These are phyloP conservation scores for Yarrowia sp. DNA, from an alignment of 805 yeast genomes.

Conservation along the genomic window DNA sequence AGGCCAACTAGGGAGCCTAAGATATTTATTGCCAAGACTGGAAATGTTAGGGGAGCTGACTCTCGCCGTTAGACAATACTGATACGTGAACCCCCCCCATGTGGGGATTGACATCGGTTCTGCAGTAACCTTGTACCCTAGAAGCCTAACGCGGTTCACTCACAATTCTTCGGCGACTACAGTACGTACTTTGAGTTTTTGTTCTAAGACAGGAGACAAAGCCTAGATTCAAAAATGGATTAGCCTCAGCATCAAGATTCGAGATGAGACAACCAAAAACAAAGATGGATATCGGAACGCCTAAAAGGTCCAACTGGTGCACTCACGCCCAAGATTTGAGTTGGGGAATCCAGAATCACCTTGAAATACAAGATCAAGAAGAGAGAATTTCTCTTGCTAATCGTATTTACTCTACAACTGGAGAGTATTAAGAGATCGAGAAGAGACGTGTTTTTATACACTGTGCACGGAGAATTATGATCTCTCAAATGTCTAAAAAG, in stretches of 20 bases:
- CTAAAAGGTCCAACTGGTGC: conserved; percentile 13
- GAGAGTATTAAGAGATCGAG: no score
- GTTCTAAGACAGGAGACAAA: background rate
- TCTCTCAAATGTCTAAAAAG: background rate
- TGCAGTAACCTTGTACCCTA: conserved; percentile 3
- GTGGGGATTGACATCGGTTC: conserved; percentile 20
- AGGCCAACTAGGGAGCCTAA: background rate
- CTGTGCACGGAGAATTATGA: background rate
- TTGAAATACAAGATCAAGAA: background rate
- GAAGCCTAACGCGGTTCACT: background rate
- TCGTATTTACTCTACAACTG: no score
- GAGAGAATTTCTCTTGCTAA: no score
- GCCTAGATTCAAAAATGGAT: no score
- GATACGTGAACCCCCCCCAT: background rate
- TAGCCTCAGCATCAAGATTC: conserved; percentile 3
- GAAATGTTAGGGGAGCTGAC: background rate
- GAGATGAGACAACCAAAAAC: conserved; percentile 17
- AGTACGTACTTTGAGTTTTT: background rate
- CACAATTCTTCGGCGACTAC: background rate
- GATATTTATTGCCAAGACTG: background rate
- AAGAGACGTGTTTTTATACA: background rate
- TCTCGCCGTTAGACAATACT: background rate
- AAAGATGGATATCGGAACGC: conserved; percentile 2
- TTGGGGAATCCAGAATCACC: background rate
- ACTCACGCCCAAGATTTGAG: background rate